phyloP scores from a whole-genome alignment of 768 basidiomycete genomes.

The Rhizopogon sp. region DNA sequence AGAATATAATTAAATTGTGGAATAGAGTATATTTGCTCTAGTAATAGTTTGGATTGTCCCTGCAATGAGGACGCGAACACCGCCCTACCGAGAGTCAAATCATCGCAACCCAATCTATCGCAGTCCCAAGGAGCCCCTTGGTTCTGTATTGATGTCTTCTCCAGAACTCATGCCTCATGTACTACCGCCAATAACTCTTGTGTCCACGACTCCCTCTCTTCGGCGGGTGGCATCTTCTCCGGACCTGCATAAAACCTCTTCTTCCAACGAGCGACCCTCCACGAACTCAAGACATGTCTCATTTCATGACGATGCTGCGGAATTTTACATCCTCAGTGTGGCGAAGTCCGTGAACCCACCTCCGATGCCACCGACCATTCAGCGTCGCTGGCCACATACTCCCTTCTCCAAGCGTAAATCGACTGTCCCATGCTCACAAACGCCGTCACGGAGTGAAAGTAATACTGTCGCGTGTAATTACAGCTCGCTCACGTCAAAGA shows the following conservation, averaged over 20 bases:
- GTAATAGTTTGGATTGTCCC: constrained; percentile 19
- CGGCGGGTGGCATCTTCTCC: constrained; percentile 4
- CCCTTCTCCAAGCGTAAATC: constrained; percentile 1
- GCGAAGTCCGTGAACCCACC: neutral
- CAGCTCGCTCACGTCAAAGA: neutral
- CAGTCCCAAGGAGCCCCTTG: neutral
- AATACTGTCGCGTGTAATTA: neutral
- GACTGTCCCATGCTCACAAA: neutral
- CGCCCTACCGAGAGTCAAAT: constrained; percentile 15
- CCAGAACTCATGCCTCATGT: neutral
- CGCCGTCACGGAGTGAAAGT: neutral
- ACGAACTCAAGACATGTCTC: constrained; percentile 16
- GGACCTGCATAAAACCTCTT: neutral
- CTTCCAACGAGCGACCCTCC: neutral
- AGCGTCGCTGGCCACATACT: constrained; percentile 6
- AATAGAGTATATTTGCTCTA: constrained; percentile 23
- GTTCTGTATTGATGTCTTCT: constrained; percentile 1
- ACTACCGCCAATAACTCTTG: neutral
- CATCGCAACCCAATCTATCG: constrained; percentile 3
- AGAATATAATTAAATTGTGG: neutral
- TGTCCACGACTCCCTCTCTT: constrained; percentile 2
- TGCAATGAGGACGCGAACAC: constrained; percentile 5
- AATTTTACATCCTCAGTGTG: neutral
- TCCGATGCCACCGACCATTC: neutral
- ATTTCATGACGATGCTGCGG: constrained; percentile 7